Evolutionary conservation across 176 grass and related monocot species (phyloP).

Genomic region (Ensete glaucum): DNA sequence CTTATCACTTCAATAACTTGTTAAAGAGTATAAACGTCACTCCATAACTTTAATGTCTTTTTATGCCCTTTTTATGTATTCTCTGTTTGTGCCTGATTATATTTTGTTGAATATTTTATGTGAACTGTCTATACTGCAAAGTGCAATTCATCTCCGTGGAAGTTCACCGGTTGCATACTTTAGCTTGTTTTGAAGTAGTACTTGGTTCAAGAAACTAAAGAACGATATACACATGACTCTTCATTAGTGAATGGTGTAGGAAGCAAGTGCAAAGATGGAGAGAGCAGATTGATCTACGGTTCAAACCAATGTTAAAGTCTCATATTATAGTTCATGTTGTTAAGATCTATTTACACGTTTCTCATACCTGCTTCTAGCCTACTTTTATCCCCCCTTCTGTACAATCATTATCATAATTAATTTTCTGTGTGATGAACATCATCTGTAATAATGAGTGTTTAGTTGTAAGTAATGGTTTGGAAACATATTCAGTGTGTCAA

Average conservation of each 20-base stretch:
- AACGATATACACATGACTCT: background rate
- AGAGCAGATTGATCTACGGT: background rate
- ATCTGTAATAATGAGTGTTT: too few species aligned
- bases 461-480: too few species aligned
- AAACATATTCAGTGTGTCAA: too few species aligned
- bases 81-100: background rate
- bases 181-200: background rate
- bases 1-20: too few species aligned
- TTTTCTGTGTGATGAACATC: too few species aligned
- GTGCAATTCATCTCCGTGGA: background rate
- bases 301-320: background rate
- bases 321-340: background rate
- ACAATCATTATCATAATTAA: background rate
- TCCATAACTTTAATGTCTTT: background rate
- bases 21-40: background rate
- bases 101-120: background rate
- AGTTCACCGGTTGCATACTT: background rate
- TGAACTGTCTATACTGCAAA: background rate
- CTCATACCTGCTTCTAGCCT: background rate
- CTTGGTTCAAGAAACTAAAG: background rate
- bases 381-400: background rate
- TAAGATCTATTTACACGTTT: background rate
- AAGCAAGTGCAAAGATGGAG: background rate
- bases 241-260: background rate
- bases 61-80: too few species aligned